phyloP scores from a whole-genome alignment of 2,329 filamentous ascomycete genomes.

The Cladosporium sp. region DNA sequence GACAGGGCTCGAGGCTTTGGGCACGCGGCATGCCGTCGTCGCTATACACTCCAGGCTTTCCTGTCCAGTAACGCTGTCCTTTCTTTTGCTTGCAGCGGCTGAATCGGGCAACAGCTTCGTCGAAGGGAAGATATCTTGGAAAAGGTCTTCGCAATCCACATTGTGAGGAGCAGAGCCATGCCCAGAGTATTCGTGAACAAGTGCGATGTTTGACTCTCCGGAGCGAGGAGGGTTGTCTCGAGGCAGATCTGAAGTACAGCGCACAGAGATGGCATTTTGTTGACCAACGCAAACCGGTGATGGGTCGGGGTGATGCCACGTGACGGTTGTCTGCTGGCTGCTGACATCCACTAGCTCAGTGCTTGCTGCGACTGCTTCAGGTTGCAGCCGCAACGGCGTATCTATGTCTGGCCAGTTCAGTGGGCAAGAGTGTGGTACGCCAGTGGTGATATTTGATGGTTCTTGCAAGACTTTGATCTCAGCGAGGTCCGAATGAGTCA shows the following conservation, averaged over 20 bases:
- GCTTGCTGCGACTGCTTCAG: not conserved
- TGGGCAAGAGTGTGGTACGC: not conserved
- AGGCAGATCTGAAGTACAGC: not conserved
- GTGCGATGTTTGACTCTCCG: not conserved
- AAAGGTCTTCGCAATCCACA: not conserved
- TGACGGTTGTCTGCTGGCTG: not conserved
- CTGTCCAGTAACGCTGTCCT: not conserved
- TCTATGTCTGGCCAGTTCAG: not conserved
- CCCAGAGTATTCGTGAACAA: not conserved
- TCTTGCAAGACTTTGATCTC: slow-evolving; percentile 14
- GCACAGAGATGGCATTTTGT: not conserved
- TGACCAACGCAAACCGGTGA: too few relatives aligned
- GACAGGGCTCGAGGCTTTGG: not conserved
- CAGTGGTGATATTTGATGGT: slow-evolving; percentile 10
- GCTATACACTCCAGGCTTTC: not conserved
- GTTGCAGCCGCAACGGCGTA: not conserved
- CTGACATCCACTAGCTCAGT: not conserved
- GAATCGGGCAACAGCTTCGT: not conserved
- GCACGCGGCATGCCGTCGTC: not conserved
- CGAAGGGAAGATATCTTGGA: not conserved
- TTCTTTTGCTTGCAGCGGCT: not conserved
- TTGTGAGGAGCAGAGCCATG: not conserved
- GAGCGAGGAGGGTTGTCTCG: not conserved
- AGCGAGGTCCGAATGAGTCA: not conserved
- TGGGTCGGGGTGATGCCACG: not conserved